Base-by-base conservation (phyloP, 2,329 filamentous ascomycete species). In the Fusarium abutilonis region DNA sequence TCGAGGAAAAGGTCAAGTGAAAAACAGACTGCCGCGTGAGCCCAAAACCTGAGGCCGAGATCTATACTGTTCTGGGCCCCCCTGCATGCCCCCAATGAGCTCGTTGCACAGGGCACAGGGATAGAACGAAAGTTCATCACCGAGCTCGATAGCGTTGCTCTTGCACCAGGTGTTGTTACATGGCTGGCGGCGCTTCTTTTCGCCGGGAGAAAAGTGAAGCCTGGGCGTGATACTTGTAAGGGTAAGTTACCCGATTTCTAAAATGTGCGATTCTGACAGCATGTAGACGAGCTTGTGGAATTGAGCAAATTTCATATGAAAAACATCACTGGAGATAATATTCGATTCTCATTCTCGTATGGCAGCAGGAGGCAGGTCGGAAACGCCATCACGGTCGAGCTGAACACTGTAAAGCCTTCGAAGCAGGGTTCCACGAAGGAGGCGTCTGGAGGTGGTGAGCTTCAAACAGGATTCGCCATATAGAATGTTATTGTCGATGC, bases 91-190 rank as follows among this genome's bases (percentile, higher is more conserved):
- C 62, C 60, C 0, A 45, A 64, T 26, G 32, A 43, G 4, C 47
- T 64, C n/a, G 15, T 64, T 2, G 35, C 42, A 4, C 48, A 64
- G 10, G 62, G 52, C 0, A 53, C 51, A 1, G 8, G 21, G 17
- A 36, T 48, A 31, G 56, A 64, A 21, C 60, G 62, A 45, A 64
- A 64, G 32, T 61, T 52, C 4, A 64, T 64, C 5, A 56, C 60
- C 1, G 62, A 61, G 29, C 17, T 61, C 19, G 52, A 64, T 2
- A 60, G 60, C 0, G 50, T 49, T 3, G 60, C 60, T 4, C 64
- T 64, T 21, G 60, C 62, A 0, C 62, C 60, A 1, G 62, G 62
- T n/a, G 56, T 64, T 14, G 13, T 64, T 14, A 64, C 51, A 1
- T 57, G 60, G 60, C 9, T 61, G 13, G 40, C 48, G 7, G n/a